A percentile compares a stretch with the other conserved stretches of the same genome.
phyloP scores from a whole-genome alignment of 2,329 filamentous ascomycete genomes.

The Volutella citrinella region DNA sequence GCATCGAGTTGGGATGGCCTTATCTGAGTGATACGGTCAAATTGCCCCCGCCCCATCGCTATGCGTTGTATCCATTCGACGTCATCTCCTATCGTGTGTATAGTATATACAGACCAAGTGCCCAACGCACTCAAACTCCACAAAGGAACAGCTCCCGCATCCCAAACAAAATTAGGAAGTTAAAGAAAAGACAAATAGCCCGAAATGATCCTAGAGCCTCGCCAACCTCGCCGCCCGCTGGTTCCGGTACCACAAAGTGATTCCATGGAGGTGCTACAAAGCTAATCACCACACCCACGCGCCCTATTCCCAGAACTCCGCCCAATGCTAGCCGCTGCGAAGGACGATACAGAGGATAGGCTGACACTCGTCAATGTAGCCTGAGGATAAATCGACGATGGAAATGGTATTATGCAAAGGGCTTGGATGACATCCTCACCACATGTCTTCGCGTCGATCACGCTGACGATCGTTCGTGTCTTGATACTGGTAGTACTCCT shows the following conservation, averaged over 20 bases:
- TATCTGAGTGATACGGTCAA: slow-evolving; percentile 10
- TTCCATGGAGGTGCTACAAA: slow-evolving; percentile 18
- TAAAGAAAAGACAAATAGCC: slow-evolving; percentile 9
- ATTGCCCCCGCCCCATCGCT: slow-evolving; percentile 9
- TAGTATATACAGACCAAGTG: slow-evolving; percentile 19
- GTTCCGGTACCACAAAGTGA: slow-evolving; percentile 15
- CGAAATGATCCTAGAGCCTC: slow-evolving; percentile 13
- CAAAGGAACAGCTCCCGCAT: slow-evolving; percentile 10
- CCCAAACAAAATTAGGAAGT: slow-evolving; percentile 11
- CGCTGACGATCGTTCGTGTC: slow-evolving; percentile 29
- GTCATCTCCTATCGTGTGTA: slow-evolving; percentile 8
- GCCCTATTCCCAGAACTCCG: slow-evolving; percentile 32
- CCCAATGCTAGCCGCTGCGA: slow-evolving; percentile 30
- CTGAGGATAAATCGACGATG: slow-evolving; percentile 17
- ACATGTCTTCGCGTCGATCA: slow-evolving; percentile 41
- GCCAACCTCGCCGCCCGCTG: slow-evolving; percentile 13
- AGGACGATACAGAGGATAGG: slow-evolving; percentile 21
- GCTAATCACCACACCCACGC: slow-evolving; percentile 17
- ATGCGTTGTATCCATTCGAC: slow-evolving; percentile 13
- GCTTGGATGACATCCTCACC: too few relatives aligned
- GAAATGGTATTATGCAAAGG: too few relatives aligned
- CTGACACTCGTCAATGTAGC: slow-evolving; percentile 15
- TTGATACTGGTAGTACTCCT: slow-evolving; percentile 41
- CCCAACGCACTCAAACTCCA: too few relatives aligned
- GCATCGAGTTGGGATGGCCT: too few relatives aligned